Evolutionary conservation across 306 rosid genomes (phyloP).

Genomic region (Lupinus albus): DNA sequence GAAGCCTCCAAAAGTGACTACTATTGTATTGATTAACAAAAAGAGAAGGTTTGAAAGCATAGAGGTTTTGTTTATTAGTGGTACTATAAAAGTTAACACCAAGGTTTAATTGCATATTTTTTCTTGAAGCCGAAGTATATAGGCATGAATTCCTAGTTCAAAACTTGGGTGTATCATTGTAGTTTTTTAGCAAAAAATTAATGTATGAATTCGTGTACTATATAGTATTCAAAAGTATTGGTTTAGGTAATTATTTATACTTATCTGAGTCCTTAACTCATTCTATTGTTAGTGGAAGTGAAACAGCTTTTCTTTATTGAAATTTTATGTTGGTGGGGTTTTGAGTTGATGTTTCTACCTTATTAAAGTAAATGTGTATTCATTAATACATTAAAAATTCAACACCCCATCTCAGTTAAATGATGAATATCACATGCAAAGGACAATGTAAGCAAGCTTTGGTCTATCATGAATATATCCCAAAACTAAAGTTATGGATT

Average conservation of each 20-base stretch:
- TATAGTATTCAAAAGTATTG: neutral
- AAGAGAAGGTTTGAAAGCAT: conserved; percentile 39
- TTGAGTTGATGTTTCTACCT: conserved; percentile 34
- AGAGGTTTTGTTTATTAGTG: neutral
- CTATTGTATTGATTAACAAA: conserved; percentile 39
- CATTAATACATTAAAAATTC: conserved; percentile 36
- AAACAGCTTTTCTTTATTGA: neutral
- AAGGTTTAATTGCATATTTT: conserved; percentile 10
- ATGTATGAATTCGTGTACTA: neutral
- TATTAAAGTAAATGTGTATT: conserved; percentile 32
- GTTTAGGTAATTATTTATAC: neutral
- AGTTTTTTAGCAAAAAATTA: neutral
- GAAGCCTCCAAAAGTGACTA: conserved; percentile 38
- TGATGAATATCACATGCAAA: conserved; percentile 74
- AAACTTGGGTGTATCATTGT: no score
- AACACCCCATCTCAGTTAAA: conserved; percentile 41
- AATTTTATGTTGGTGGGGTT: conserved; percentile 29
- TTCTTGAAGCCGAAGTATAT: no score
- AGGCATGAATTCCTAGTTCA: no score
- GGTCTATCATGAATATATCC: conserved; percentile 34
- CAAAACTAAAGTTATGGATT: conserved; percentile 40
- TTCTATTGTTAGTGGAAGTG: neutral
- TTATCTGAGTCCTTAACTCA: neutral
- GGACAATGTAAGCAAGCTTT: conserved; percentile 41
- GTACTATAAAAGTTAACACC: conserved; percentile 12